Base-by-base conservation (phyloP, 139 green algal genomes). In the Chlamydomonas schloesseri region DNA sequence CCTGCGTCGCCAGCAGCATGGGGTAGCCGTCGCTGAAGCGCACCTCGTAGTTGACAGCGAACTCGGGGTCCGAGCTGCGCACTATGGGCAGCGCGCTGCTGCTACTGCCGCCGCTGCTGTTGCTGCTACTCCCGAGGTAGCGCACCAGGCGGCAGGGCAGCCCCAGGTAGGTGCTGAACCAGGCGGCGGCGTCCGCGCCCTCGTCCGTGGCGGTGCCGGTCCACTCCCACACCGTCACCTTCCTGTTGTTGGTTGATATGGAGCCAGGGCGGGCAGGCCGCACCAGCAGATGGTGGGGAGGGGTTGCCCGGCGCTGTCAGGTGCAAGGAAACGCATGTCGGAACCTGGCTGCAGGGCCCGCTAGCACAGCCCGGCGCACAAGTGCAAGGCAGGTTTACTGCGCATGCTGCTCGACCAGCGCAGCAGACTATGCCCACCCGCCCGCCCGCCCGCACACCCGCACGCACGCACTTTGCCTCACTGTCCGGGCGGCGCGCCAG, bases 191-290 rank as follows among this genome's bases (percentile, higher is more conserved):
- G 5, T 93, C 89, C 17, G 90, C 84, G 34, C 94, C 93, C 81
- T 93, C 91, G 60, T 96, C 94, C 31, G 84, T 55, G 11, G 89
- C 95, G 26, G 46, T 24, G 24, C 95, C 95, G 1, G 55, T 91
- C 95, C 95, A 97, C 42, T 95, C 94, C 93, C 95, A 96, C 62
- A 97, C 93, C 3, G 85, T 94, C 57, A 92, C 89, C 36, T 84
- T 47, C 71, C 89, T 94, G 71, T 24, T 13, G 68, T 79, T 28
- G 29, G 8, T 20, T 14, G 5, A 37, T 37, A 20, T 29, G 58
- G 1, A 72, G 37, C n/a, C 46, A 96, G 60, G 13, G 89, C 93
- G 89, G 80, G 58, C 14, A 5, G 9, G 58, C 18, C 58, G 18
- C 18, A 67, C 20, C 58, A 67, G 17, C 58, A 67, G 58, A 17